phyloP scores from a whole-genome alignment of 257 asterid genomes.

The Solanum etuberosum region DNA sequence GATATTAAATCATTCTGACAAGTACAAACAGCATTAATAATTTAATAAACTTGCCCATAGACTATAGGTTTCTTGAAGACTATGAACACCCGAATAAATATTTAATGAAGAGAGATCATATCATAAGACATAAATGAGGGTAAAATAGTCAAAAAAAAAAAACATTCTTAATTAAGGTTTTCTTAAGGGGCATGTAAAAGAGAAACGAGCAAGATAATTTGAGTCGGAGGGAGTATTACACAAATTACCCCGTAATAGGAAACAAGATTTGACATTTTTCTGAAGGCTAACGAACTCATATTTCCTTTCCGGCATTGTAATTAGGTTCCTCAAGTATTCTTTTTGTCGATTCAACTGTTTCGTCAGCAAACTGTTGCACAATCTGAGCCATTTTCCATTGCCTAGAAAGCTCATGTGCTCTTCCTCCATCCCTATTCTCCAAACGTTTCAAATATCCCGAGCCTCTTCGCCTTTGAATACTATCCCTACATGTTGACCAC shows the following conservation, averaged over 20 bases:
- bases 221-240: too few relatives aligned
- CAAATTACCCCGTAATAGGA: too few relatives aligned
- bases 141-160: too few relatives aligned
- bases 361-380: conserved; percentile 57
- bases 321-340: conserved; percentile 41
- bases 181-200: too few relatives aligned
- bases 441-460: conserved; percentile 9
- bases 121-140: too few relatives aligned
- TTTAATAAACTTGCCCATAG: not conserved
- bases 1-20: too few relatives aligned
- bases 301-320: conserved; percentile 34
- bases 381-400: conserved; percentile 64
- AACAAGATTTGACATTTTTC: not conserved
- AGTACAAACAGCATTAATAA: not conserved
- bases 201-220: too few relatives aligned
- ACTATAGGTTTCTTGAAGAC: not conserved
- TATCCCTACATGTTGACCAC: conserved; percentile 25
- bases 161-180: too few relatives aligned
- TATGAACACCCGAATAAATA: too few relatives aligned
- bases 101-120: too few relatives aligned
- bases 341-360: conserved; percentile 52
- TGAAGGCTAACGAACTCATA: conserved; percentile 49
- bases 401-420: conserved; percentile 31
- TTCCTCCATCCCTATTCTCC: conserved; percentile 38
- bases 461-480: conserved; percentile 26